Percentiles rank a stretch among this genome's conserved stretches.
These are phyloP conservation scores for Myrica gale DNA, from an alignment of 306 rosid species.

Conservation along the genomic window DNA sequence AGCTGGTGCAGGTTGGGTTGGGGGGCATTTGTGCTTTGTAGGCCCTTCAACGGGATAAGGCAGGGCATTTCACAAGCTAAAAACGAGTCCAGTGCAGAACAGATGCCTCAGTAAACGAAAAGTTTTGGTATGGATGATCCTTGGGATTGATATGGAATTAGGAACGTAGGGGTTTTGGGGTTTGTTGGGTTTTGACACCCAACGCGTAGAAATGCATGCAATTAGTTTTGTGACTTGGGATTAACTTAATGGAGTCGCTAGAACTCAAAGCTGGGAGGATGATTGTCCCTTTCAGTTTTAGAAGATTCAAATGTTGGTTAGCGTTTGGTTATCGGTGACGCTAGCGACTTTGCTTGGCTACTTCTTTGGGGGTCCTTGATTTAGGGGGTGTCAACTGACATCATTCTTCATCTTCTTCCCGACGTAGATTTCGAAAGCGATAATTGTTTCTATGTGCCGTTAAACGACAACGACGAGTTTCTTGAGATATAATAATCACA, in stretches of 20 bases:
- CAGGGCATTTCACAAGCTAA: not conserved
- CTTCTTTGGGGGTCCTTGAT: too few species aligned
- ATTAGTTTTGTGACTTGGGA: slow-evolving; percentile 21
- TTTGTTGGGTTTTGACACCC: slow-evolving; percentile 17
- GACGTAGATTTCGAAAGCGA: too few species aligned
- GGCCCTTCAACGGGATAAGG: not conserved
- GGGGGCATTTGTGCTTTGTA: not conserved
- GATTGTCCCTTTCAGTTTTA: slow-evolving; percentile 19
- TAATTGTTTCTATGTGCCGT: too few species aligned
- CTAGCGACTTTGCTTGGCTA: slow-evolving; percentile 5
- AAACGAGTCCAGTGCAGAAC: not conserved
- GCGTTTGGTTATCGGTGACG: slow-evolving; percentile 14
- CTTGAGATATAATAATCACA: too few species aligned
- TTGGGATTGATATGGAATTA: not conserved
- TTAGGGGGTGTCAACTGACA: too few species aligned
- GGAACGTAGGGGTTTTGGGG: not conserved
- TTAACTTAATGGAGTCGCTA: slow-evolving; percentile 19
- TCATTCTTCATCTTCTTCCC: too few species aligned
- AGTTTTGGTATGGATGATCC: too few species aligned
- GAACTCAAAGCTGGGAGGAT: slow-evolving; percentile 10
- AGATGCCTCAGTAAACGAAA: too few species aligned
- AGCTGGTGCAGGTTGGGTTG: not conserved
- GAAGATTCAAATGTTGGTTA: slow-evolving; percentile 21
- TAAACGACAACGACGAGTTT: too few species aligned
- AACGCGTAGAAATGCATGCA: not conserved